Percentiles rank a stretch among this genome's conserved stretches.
phyloP scores from a whole-genome alignment of 1,139 yeast genomes.

The Nadsonia starkeyi-henricii region DNA sequence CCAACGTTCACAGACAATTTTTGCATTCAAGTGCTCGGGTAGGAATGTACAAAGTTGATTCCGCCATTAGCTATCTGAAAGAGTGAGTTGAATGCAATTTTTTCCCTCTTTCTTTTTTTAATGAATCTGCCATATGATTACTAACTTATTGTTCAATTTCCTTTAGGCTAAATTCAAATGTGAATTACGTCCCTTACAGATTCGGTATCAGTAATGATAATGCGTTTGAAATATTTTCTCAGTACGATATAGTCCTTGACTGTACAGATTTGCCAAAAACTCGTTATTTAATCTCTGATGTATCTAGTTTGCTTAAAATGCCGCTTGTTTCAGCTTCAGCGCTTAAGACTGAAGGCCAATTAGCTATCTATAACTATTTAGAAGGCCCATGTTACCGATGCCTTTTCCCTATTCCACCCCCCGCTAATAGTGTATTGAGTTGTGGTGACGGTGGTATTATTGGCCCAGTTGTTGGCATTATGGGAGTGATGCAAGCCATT shows the following conservation, averaged over 20 bases:
- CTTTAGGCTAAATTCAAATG: conserved; percentile 49
- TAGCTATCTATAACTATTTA: conserved; percentile 56
- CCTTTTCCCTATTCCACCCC: conserved; percentile 82
- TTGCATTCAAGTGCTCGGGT: conserved; percentile 55
- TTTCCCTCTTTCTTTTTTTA: no score
- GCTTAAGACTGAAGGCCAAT: conserved; percentile 79
- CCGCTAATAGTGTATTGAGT: conserved; percentile 65
- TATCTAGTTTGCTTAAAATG: conserved; percentile 51
- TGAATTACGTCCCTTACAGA: conserved; percentile 39
- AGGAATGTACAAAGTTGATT: conserved; percentile 62
- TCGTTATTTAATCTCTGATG: conserved; percentile 78
- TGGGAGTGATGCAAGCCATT: conserved; percentile 80
- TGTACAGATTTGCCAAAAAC: conserved; percentile 92
- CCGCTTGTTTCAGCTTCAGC: conserved; percentile 91
- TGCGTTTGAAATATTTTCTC: conserved; percentile 43
- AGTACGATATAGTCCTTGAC: conserved; percentile 67
- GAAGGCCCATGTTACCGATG: conserved; percentile 91
- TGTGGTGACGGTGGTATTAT: conserved; percentile 93
- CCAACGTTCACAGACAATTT: conserved; percentile 83
- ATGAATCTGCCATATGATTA: background rate
- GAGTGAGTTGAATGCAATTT: conserved; percentile 17
- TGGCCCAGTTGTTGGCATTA: conserved; percentile 88
- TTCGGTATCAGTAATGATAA: conserved; percentile 40
- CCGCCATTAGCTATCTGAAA: conserved; percentile 45
- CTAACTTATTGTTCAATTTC: background rate